Percentiles rank a stretch among this genome's conserved stretches.
Conservation (phyloP, 2,329 filamentous ascomycete species). For the Fusarium sp. region DNA sequence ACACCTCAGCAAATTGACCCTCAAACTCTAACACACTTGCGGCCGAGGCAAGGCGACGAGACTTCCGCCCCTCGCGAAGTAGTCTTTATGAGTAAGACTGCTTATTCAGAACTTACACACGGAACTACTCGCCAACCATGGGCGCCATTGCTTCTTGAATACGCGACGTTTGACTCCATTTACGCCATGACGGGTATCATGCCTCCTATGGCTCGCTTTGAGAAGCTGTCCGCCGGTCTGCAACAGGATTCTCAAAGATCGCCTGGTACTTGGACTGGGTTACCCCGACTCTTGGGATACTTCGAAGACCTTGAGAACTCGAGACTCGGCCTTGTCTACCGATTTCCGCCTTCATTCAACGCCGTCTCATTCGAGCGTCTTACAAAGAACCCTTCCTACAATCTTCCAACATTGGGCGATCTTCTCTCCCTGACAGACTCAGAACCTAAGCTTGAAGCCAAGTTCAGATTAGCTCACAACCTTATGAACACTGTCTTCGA, state of each 20-base stretch:
- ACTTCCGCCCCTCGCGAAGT: conserved; percentile 61
- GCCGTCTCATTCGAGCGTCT: conserved; percentile 68
- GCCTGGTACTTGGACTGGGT: conserved; percentile 71
- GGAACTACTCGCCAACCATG: conserved; percentile 62
- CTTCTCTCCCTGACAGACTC: conserved; percentile 67
- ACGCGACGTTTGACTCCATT: conserved; percentile 74
- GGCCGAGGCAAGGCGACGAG: conserved; percentile 57
- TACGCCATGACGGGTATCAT: conserved; percentile 74
- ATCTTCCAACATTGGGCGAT: conserved; percentile 68
- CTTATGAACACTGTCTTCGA: conserved; percentile 81
- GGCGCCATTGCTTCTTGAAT: conserved; percentile 77
- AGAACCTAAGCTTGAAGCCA: conserved; percentile 80
- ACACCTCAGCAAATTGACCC: conserved; percentile 74
- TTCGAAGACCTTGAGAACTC: conserved; percentile 81
- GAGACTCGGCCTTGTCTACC: conserved; percentile 81
- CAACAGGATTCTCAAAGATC: conserved; percentile 68
- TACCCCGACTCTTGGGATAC: conserved; percentile 75
- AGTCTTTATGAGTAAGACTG: conserved; percentile 65
- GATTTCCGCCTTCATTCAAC: conserved; percentile 77
- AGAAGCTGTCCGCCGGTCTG: conserved; percentile 72
- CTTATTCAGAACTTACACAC: conserved; percentile 64
- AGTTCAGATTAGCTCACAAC: conserved; percentile 81
- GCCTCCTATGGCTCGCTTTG: conserved; percentile 75
- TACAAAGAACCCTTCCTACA: conserved; percentile 65
- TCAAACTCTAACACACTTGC: conserved; percentile 64